Evolutionary conservation across 805 yeast genomes (phyloP).

Genomic region (Ogataea neopini): DNA sequence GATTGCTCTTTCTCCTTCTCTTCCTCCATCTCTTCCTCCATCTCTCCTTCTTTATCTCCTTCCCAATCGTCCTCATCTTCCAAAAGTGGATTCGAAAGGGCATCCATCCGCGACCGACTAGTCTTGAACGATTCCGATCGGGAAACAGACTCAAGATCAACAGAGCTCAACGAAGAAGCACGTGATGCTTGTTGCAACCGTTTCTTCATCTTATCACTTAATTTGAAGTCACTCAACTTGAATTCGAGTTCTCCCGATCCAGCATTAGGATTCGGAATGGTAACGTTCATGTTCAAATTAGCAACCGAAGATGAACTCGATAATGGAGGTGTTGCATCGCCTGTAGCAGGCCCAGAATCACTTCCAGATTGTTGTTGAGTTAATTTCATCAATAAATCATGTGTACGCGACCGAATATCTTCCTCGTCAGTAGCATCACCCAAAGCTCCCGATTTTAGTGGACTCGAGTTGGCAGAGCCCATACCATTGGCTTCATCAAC

Average conservation of each 20-base stretch:
- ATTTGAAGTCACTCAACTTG: slow-evolving; percentile 27
- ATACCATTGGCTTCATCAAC: slow-evolving; percentile 12
- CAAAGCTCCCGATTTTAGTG: slow-evolving; percentile 11
- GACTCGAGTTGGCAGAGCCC: slow-evolving; percentile 8
- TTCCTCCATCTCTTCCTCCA: slow-evolving; percentile 8
- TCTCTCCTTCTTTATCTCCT: slow-evolving; percentile 5
- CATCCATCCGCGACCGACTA: slow-evolving; percentile 21
- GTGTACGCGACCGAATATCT: slow-evolving; percentile 28
- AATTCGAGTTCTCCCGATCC: slow-evolving; percentile 21
- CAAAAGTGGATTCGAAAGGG: slow-evolving; percentile 16
- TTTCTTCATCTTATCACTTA: slow-evolving; percentile 34
- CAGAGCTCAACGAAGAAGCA: slow-evolving; percentile 23
- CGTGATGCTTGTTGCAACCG: slow-evolving; percentile 29
- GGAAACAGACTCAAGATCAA: slow-evolving; percentile 24
- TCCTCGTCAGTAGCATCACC: slow-evolving; percentile 21
- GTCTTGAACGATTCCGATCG: slow-evolving; percentile 27
- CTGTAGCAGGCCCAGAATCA: background rate
- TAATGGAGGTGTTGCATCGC: slow-evolving; percentile 8
- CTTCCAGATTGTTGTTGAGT: slow-evolving; percentile 21
- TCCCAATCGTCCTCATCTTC: slow-evolving; percentile 19
- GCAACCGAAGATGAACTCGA: slow-evolving; percentile 11
- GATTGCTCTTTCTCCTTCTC: slow-evolving; percentile 10
- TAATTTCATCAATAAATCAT: slow-evolving; percentile 30
- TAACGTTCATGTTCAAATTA: slow-evolving; percentile 8
- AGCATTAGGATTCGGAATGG: slow-evolving; percentile 4